A percentile compares a stretch with the other conserved stretches of the same genome.
Evolutionary conservation across 2,329 filamentous ascomycete species (phyloP).

Genomic region (Pseudovirgaria hyperparasitica): DNA sequence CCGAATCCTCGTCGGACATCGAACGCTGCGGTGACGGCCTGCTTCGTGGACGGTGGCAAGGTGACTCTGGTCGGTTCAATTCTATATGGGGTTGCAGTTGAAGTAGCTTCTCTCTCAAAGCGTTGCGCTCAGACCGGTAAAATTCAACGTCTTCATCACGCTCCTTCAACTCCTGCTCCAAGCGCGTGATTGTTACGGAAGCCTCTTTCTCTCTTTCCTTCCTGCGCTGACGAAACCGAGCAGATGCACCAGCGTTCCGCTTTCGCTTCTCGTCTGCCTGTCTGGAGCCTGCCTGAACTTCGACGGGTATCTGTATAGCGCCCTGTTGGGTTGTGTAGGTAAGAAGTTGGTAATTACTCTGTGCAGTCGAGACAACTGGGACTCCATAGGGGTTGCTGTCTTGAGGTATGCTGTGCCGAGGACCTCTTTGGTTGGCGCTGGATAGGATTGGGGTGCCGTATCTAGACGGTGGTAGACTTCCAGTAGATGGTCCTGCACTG

Average conservation of each 20-base stretch:
- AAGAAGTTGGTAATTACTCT: conserved; percentile 40
- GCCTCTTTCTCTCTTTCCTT: conserved; percentile 73
- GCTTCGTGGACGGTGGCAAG: too few relatives aligned
- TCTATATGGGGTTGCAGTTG: too few relatives aligned
- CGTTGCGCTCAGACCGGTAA: conserved; percentile 60
- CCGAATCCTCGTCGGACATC: too few relatives aligned
- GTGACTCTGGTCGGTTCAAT: too few relatives aligned
- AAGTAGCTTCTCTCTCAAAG: conserved; percentile 40
- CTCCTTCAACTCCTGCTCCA: conserved; percentile 58
- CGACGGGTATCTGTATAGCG: conserved; percentile 52
- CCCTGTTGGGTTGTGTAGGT: conserved; percentile 39
- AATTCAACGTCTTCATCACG: conserved; percentile 56
- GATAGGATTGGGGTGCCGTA: too few relatives aligned
- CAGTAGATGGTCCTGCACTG: conserved; percentile 33
- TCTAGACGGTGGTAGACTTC: too few relatives aligned
- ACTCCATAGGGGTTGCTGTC: conserved; percentile 22
- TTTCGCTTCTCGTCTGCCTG: conserved; percentile 76
- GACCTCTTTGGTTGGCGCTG: conserved; percentile 12
- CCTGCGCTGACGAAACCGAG: conserved; percentile 65
- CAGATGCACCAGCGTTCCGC: conserved; percentile 75
- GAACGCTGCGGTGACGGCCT: too few relatives aligned
- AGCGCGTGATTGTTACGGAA: conserved; percentile 51
- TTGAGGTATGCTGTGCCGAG: conserved; percentile 18
- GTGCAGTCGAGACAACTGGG: conserved; percentile 32
- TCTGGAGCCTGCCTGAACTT: conserved; percentile 69